Evolutionary conservation across 768 basidiomycete species (phyloP).

Genomic region (Termitomyces sp.): DNA sequence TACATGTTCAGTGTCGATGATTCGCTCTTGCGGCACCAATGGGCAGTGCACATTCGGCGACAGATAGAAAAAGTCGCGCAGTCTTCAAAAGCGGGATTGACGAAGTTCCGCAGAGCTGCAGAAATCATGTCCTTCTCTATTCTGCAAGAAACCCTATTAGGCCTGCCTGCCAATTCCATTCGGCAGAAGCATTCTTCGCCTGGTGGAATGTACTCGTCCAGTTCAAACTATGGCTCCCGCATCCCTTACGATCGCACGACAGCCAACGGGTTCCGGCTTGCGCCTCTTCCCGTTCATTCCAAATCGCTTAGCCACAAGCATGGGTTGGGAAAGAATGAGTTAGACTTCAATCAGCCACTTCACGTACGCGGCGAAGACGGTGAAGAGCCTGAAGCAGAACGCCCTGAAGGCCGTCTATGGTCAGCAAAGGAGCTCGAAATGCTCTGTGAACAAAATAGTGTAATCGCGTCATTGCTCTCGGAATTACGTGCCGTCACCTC

Average conservation of each 20-base stretch:
- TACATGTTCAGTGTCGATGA: conserved; percentile 96
- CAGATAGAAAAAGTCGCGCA: conserved; percentile 52
- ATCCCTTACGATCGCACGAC: not conserved
- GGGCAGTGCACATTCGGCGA: conserved; percentile 62
- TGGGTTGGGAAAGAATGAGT: conserved; percentile 59
- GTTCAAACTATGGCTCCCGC: no score
- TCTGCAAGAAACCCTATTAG: conserved; percentile 78
- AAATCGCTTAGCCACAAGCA: conserved; percentile 67
- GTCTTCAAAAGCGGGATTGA: conserved; percentile 28
- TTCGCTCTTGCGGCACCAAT: conserved; percentile 66
- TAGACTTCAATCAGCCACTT: conserved; percentile 34
- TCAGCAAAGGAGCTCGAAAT: conserved; percentile 80
- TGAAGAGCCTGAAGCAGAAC: conserved; percentile 12
- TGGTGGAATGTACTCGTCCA: conserved; percentile 10
- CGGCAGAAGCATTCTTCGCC: conserved; percentile 25
- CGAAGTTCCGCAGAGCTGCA: conserved; percentile 58
- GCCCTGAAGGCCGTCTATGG: conserved; percentile 51
- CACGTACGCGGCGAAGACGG: conserved; percentile 11
- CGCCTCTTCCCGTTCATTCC: conserved; percentile 45
- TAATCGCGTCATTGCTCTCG: conserved; percentile 70
- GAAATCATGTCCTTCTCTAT: conserved; percentile 76
- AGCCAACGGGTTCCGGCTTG: conserved; percentile 18
- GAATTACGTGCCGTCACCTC: conserved; percentile 48
- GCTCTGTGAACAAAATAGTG: conserved; percentile 86
- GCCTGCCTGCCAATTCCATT: conserved; percentile 15